phyloP scores from a whole-genome alignment of 805 yeast genomes.

The Ascoidea tarda region DNA sequence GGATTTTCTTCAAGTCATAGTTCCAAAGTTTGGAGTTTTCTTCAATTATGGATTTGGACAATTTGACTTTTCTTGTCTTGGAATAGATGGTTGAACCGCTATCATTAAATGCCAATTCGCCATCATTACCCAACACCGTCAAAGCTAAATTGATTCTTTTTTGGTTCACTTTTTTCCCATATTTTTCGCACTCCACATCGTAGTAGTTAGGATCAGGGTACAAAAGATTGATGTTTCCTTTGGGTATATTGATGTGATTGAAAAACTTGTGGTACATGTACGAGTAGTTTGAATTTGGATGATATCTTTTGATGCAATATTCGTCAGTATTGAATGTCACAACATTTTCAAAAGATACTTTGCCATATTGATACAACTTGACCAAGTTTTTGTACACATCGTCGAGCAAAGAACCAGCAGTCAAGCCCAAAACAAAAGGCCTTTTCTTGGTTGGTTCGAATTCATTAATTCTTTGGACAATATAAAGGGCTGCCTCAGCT shows the following conservation, averaged over 20 bases:
- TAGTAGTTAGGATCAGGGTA: slow-evolving; percentile 34
- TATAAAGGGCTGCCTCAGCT: slow-evolving; percentile 28
- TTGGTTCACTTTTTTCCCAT: slow-evolving; percentile 31
- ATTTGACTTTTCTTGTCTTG: slow-evolving; percentile 29
- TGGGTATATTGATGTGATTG: slow-evolving; percentile 38
- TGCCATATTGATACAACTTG: slow-evolving; percentile 25
- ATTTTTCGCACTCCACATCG: slow-evolving; percentile 29
- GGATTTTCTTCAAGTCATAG: slow-evolving; percentile 31
- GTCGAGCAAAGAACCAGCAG: slow-evolving; percentile 51
- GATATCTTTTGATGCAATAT: slow-evolving; percentile 30
- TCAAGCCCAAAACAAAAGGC: slow-evolving; percentile 44
- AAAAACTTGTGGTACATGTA: slow-evolving; percentile 44
- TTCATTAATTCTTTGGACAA: slow-evolving; percentile 26
- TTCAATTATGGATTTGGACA: slow-evolving; percentile 33
- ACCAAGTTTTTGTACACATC: slow-evolving; percentile 34
- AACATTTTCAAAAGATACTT: slow-evolving; percentile 33
- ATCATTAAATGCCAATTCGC: slow-evolving; percentile 49
- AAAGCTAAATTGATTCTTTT: slow-evolving; percentile 38
- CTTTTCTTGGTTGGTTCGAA: slow-evolving; percentile 28
- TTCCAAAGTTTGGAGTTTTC: slow-evolving; percentile 42
- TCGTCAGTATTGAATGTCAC: slow-evolving; percentile 54
- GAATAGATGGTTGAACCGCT: slow-evolving; percentile 33
- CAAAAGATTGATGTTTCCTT: slow-evolving; percentile 36
- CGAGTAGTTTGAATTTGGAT: slow-evolving; percentile 40
- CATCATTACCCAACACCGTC: slow-evolving; percentile 50